Base-by-base conservation (phyloP, 116 monocot species). In the Zostera marina region DNA sequence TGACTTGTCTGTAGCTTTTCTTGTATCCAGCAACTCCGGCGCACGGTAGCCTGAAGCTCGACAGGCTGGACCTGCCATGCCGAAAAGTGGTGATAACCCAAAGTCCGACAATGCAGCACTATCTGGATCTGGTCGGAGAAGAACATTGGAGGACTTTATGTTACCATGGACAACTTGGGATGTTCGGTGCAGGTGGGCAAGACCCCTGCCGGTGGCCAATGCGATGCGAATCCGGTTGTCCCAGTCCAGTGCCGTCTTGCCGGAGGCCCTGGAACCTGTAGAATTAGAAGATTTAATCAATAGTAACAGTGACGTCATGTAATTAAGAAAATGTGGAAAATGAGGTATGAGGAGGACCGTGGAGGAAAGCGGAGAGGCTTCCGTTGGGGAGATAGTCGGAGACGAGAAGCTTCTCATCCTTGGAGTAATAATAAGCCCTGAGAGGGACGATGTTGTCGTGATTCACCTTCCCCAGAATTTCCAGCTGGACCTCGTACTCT, bases 401-500 rank as follows among this genome's bases (percentile, higher is more conserved):
- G 69, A 88, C 79, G 40, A 93, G 84, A 22, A 93, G 71, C 79
- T 84, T 87, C 79, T 93, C 88, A 55, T 87, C 93, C 26, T 73
- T 76, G 64, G 89, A 84, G 65, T 68, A 89, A 71, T 84, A 89
- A 62, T 72, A 89, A 46, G 89, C 89, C 9, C 77, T 56, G 59
- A 89, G 76, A 15, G 60, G 72, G 40, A 71, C 64, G 9, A 71
- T 58, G 56, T 71, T 63, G 42, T 23, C 52, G 23, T 64, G 56
- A 9, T 44, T 23, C 5, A 38, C 44, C 44, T 21, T 55, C 41
- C 64, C 71, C 44, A 64, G 24, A 23, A 40, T 52, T 43, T 63
- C 71, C 71, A 71, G 58, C 64, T 71, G 71, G 8, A 40, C 48
- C 52, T 71, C 71, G 59, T 58, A 71, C 58, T 64, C 71, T 41